Conservation (phyloP, 2,329 filamentous ascomycete species). For the Aspergillus persii region DNA sequence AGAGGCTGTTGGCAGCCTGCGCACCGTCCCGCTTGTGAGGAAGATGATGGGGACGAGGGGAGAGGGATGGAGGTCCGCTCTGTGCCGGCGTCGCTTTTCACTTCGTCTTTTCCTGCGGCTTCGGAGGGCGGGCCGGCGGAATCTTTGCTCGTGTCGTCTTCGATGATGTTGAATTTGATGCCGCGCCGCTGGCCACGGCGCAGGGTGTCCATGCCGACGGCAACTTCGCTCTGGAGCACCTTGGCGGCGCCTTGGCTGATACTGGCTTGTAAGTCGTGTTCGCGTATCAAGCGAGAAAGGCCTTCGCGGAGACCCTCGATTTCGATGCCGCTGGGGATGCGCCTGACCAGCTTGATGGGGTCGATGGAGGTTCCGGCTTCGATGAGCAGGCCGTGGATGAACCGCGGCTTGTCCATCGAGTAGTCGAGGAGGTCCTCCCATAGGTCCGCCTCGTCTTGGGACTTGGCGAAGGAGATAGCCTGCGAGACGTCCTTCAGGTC, state of each 20-base stretch:
- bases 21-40: constrained; percentile 30
- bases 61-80: constrained; percentile 15
- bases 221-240: constrained; percentile 84
- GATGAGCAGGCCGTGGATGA: constrained; percentile 87
- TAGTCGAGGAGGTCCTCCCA: constrained; percentile 96
- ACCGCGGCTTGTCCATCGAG: constrained; percentile 94
- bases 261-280: constrained; percentile 92
- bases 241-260: constrained; percentile 87
- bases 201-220: constrained; percentile 74
- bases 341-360: constrained; percentile 81
- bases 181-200: constrained; percentile 77
- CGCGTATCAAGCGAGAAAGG: constrained; percentile 84
- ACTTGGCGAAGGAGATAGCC: constrained; percentile 91
- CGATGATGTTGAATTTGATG: constrained; percentile 79
- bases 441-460: constrained; percentile 84
- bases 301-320: constrained; percentile 88
- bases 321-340: constrained; percentile 89
- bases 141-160: constrained; percentile 15
- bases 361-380: constrained; percentile 93
- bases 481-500: constrained; percentile 87
- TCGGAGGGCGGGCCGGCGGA: background rate
- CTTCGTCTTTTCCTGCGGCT: constrained; percentile 7
- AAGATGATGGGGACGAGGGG: background rate
- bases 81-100: constrained; percentile 12
- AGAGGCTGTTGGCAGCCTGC: constrained; percentile 40